These are phyloP conservation scores for Cylindrodendrum hubeiense DNA, from an alignment of 2,329 filamentous ascomycete genomes.

Conservation along the genomic window DNA sequence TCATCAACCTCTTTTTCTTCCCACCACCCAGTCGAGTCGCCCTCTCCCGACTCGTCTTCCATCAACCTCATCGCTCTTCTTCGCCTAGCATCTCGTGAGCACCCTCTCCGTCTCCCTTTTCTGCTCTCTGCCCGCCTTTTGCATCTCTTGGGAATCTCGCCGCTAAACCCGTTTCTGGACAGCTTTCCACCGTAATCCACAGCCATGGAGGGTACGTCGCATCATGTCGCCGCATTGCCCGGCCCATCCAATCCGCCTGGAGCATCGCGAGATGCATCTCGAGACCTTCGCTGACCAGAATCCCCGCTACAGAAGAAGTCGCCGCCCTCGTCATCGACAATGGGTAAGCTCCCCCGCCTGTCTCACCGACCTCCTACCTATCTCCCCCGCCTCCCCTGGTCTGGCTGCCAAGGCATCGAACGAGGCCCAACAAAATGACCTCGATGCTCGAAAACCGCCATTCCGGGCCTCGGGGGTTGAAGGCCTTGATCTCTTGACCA, in stretches of 20 bases:
- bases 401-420: conserved; percentile 40
- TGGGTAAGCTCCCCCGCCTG: conserved; percentile 83
- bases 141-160: conserved; percentile 35
- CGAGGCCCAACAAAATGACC: conserved; percentile 35
- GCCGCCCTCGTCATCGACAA: conserved; percentile 99
- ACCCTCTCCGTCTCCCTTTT: conserved; percentile 25
- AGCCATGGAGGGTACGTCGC: conserved; percentile 68
- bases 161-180: conserved; percentile 49
- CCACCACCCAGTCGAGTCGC: conserved; percentile 40
- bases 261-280: conserved; percentile 35
- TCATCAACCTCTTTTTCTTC: conserved; percentile 45
- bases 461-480: not conserved
- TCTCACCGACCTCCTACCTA: conserved; percentile 51
- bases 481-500: not conserved
- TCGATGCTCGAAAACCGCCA: conserved; percentile 13
- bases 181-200: conserved; percentile 57
- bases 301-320: conserved; percentile 88
- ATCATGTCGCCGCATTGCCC: conserved; percentile 45
- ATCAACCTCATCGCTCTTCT: conserved; percentile 46
- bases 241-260: conserved; percentile 37
- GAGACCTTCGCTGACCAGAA: conserved; percentile 55
- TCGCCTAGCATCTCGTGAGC: conserved; percentile 46
- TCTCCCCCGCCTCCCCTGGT: conserved; percentile 33
- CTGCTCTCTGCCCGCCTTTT: conserved; percentile 33
- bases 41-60: conserved; percentile 47